Base-by-base conservation (phyloP, 208 protist species). In the Jaenimonas drosophilae region DNA sequence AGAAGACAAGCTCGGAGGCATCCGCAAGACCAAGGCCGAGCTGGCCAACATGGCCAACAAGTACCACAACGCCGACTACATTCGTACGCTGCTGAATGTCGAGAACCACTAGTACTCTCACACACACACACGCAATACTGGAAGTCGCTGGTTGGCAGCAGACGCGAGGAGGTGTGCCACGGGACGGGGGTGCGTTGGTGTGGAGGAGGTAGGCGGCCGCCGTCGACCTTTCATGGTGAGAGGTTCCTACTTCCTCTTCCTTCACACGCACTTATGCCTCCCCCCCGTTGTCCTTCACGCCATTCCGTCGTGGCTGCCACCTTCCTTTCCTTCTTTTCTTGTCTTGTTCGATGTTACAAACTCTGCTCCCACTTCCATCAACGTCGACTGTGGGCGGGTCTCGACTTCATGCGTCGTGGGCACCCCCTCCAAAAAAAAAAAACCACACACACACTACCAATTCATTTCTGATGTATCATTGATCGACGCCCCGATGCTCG, bases 51-150 rank as follows among this genome's bases (percentile, higher is more conserved):
- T 84, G 37, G 59, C 45, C 28, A 14, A 37, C 0, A 79, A 84
- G 57, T 86, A 90, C 54, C 46, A 81, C 39, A 84, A 88, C 55
- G 54, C 44, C n/a, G 71, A 78, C 27, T 63, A 80, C 34, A 65
- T 84, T 31, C 54, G 58, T 19, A 54, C 55, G 28, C 47, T 77
- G 5, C 42, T 76, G 26, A 45, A 43, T 3, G 16, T 57, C 25
- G 28, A 63, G 6, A 43, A 14, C 12, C 24, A 0, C 11, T 16
- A 34, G 14, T 16, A 34, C 9, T 16, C 31, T 16, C 9, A 34
- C 31, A 34, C 31, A 34, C 31, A 34, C 31, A 34, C 31, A 34
- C 9, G 11, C n/a, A n/a, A n/a, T n/a, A n/a, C n/a, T n/a, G n/a
- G n/a, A n/a, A n/a, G n/a, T n/a, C n/a, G n/a, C n/a, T n/a, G n/a